Percentiles rank a stretch among this genome's conserved stretches.
Conservation (phyloP, 768 basidiomycete genomes). For the Amanita pseudoporphyria region DNA sequence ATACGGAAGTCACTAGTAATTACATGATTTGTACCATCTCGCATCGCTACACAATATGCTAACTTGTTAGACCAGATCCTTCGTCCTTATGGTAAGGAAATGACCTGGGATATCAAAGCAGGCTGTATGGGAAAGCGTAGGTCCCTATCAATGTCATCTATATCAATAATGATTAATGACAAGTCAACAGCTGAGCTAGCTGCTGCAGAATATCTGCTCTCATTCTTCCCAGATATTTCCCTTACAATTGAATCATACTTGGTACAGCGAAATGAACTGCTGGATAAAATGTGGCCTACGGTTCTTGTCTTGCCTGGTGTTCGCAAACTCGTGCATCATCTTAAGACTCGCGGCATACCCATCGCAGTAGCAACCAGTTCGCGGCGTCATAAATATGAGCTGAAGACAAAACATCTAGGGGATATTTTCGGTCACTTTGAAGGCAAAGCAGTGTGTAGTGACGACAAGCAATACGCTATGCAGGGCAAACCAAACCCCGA, state of each 20-base stretch:
- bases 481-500: slow-evolving; percentile 77
- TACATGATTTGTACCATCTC: no score
- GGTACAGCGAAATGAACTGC: slow-evolving; percentile 39
- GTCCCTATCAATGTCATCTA: background rate
- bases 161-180: background rate
- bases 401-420: slow-evolving; percentile 56
- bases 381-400: slow-evolving; percentile 48
- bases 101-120: slow-evolving; percentile 89
- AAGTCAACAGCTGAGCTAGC: slow-evolving; percentile 46
- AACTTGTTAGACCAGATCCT: slow-evolving; percentile 54
- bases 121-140: slow-evolving; percentile 81
- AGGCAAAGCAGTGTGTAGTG: slow-evolving; percentile 59
- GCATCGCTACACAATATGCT: background rate
- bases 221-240: slow-evolving; percentile 67
- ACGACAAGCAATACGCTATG: slow-evolving; percentile 46
- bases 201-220: slow-evolving; percentile 58
- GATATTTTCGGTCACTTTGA: slow-evolving; percentile 55
- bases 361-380: slow-evolving; percentile 81
- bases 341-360: slow-evolving; percentile 57
- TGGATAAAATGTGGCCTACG: slow-evolving; percentile 60
- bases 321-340: slow-evolving; percentile 56
- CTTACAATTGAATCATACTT: slow-evolving; percentile 56
- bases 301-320: slow-evolving; percentile 70
- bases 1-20: slow-evolving; percentile 72
- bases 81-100: slow-evolving; percentile 56